Percentiles rank a stretch among this genome's conserved stretches.
phyloP scores from a whole-genome alignment of 2,329 filamentous ascomycete genomes.

The Anthostomella pinea region DNA sequence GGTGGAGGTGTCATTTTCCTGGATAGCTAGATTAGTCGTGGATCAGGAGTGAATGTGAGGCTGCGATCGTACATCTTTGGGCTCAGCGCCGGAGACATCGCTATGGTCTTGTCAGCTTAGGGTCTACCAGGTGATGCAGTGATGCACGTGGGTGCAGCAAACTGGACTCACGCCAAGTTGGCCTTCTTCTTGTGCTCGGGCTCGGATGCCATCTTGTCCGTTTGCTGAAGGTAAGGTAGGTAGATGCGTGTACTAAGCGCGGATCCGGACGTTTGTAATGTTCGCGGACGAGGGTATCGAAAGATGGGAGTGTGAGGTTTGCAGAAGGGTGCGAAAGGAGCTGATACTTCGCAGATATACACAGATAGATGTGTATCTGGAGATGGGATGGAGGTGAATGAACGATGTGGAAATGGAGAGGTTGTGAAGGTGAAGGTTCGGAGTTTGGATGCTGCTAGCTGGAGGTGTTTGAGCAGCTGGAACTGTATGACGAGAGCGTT shows the following conservation, averaged over 20 bases:
- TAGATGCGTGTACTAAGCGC: too few relatives aligned
- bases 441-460: slow-evolving; percentile 5
- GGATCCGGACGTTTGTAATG: slow-evolving; percentile 13
- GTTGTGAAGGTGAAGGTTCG: slow-evolving; percentile 11
- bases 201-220: slow-evolving; percentile 66
- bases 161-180: slow-evolving; percentile 68
- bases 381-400: slow-evolving; percentile 3
- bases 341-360: neutral
- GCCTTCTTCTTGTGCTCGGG: slow-evolving; percentile 78
- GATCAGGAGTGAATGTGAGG: slow-evolving; percentile 15
- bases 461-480: slow-evolving; percentile 15
- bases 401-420: slow-evolving; percentile 2
- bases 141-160: neutral
- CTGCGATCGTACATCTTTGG: slow-evolving; percentile 67
- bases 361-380: neutral
- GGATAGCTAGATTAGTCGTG: slow-evolving; percentile 22
- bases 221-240: slow-evolving; percentile 10
- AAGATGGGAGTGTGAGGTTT: neutral
- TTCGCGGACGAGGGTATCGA: slow-evolving; percentile 1
- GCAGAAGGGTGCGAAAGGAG: neutral
- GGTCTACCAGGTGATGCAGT: slow-evolving; percentile 4
- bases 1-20: slow-evolving; percentile 89
- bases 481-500: slow-evolving; percentile 22
- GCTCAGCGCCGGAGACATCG: slow-evolving; percentile 84
- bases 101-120: slow-evolving; percentile 49